Percentiles rank a stretch among this genome's conserved stretches.
Conservation (phyloP, 202 grass and related monocot species). For the Cymbopogon flexuosus region DNA sequence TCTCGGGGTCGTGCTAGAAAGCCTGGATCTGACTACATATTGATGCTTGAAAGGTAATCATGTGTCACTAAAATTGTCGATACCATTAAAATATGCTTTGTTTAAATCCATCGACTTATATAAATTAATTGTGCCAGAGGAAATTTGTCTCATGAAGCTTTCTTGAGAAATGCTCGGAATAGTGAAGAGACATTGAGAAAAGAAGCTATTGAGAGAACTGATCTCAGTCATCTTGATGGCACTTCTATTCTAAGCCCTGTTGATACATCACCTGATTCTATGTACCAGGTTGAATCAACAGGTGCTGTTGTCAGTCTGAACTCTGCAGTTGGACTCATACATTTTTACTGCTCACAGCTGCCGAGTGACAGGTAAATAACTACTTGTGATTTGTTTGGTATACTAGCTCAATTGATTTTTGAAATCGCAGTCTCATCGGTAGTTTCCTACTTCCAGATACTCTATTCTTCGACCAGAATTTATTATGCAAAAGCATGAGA, state of each 20-base stretch:
- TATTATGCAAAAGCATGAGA: constrained; percentile 83
- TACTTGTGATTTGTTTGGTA: constrained; percentile 11
- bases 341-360: constrained; percentile 96
- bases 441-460: constrained; percentile 53
- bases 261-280: constrained; percentile 52
- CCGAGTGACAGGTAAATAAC: constrained; percentile 78
- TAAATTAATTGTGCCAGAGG: constrained; percentile 50
- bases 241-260: constrained; percentile 52
- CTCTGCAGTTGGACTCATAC: constrained; percentile 87
- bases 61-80: constrained; percentile 6
- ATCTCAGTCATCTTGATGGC: constrained; percentile 90
- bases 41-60: constrained; percentile 97
- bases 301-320: constrained; percentile 98
- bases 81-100: not conserved
- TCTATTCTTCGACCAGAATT: constrained; percentile 68
- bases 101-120: constrained; percentile 19
- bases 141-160: constrained; percentile 80
- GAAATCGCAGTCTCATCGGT: constrained; percentile 1
- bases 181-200: constrained; percentile 97
- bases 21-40: constrained; percentile 96
- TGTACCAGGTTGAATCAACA: constrained; percentile 93
- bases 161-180: constrained; percentile 88
- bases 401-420: constrained; percentile 5
- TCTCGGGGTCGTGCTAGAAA: constrained; percentile 95
- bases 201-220: constrained; percentile 98